These are phyloP conservation scores for Nitzschia putrida DNA, from an alignment of 108 stramenopile species.

Conservation along the genomic window DNA sequence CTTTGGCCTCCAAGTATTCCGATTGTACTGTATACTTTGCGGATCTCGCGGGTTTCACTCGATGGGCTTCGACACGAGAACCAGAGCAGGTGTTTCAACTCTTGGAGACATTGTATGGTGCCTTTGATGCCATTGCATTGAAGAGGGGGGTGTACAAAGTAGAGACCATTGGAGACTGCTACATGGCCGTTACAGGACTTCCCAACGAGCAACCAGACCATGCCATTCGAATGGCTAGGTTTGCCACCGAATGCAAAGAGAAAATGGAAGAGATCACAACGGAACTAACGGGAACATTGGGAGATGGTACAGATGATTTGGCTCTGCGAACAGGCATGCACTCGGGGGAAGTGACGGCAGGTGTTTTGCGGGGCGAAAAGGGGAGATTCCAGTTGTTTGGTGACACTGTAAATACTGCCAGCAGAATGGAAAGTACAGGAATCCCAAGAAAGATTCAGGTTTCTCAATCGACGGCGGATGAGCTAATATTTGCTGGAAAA, in stretches of 20 bases:
- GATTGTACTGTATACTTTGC: slow-evolving; percentile 20
- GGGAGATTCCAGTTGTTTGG: slow-evolving; percentile 1
- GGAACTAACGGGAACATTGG: slow-evolving; percentile 24
- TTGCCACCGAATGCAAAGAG: slow-evolving; percentile 10
- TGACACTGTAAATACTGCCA: slow-evolving; percentile 16
- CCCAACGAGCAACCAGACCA: slow-evolving; percentile 7
- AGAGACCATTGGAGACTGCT: slow-evolving; percentile 14
- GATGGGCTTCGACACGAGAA: slow-evolving; percentile 18
- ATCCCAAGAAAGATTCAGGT: slow-evolving; percentile 20
- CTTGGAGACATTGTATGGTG: slow-evolving; percentile 10
- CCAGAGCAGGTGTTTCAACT: slow-evolving; percentile 13
- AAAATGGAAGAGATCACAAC: slow-evolving; percentile 21
- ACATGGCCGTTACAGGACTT: slow-evolving; percentile 15
- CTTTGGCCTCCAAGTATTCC: slow-evolving; percentile 14
- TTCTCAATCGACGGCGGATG: slow-evolving; percentile 32
- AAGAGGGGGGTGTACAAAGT: slow-evolving; percentile 4
- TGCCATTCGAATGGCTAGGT: slow-evolving; percentile 20
- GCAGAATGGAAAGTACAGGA: slow-evolving; percentile 28
- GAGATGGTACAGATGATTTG: slow-evolving; percentile 37
- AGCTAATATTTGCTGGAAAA: slow-evolving; percentile 18
- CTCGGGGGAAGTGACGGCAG: slow-evolving; percentile 11
- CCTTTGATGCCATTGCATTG: slow-evolving; percentile 4
- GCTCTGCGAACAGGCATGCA: slow-evolving; percentile 28
- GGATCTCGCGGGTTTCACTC: slow-evolving; percentile 25
- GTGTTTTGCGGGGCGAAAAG: slow-evolving; percentile 14